These are phyloP conservation scores for Wickerhamomyces alni DNA, from an alignment of 805 yeast genomes.

Conservation along the genomic window DNA sequence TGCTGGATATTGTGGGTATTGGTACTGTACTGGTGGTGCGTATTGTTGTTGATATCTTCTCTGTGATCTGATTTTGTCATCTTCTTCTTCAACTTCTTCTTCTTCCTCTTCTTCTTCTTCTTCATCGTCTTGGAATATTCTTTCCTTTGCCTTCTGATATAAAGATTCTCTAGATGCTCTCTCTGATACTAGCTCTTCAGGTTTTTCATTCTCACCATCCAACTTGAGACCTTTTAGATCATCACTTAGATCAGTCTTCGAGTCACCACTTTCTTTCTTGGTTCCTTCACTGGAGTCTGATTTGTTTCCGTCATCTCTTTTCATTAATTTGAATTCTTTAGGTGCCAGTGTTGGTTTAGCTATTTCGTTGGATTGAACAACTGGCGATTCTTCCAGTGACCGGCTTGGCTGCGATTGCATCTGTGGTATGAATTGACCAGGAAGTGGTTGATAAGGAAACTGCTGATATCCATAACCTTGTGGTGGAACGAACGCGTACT, in stretches of 20 bases:
- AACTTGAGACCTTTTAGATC: not conserved
- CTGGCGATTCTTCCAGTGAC: not conserved
- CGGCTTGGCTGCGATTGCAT: not conserved
- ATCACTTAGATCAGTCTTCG: not conserved
- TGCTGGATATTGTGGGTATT: not conserved
- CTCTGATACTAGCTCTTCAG: conserved; percentile 25
- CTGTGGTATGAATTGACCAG: not conserved
- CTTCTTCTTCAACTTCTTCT: conserved; percentile 15
- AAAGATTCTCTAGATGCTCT: conserved; percentile 36
- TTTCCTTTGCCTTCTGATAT: conserved; percentile 35
- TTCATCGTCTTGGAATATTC: conserved; percentile 27
- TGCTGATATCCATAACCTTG: not conserved
- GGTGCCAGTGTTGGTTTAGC: conserved; percentile 1
- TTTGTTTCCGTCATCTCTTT: conserved; percentile 11
- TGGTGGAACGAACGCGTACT: not conserved
- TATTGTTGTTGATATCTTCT: not conserved
- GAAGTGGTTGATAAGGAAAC: not conserved
- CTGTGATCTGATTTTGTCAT: conserved; percentile 2
- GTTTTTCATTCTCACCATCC: not conserved
- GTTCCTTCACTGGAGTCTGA: conserved; percentile 2
- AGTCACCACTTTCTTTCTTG: conserved; percentile 1
- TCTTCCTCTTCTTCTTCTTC: conserved; percentile 25
- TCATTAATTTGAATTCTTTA: conserved; percentile 21
- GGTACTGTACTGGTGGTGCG: not conserved
- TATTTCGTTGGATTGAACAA: not conserved